Conservation (phyloP, 768 basidiomycete genomes). For the Suillus bovinus region DNA sequence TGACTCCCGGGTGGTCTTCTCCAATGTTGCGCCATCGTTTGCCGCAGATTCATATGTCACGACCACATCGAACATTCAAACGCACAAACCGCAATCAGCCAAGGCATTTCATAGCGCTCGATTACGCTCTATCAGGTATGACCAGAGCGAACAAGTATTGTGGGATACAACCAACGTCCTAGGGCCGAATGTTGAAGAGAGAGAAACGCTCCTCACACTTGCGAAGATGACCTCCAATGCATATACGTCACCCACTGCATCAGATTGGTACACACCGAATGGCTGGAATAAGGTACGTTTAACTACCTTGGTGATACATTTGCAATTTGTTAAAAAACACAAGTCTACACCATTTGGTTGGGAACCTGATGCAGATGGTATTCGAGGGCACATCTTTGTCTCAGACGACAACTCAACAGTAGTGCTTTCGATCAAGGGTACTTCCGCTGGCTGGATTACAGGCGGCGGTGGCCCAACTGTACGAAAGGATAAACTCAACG, state of each 20-base stretch:
- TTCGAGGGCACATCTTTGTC: constrained; percentile 92
- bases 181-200: constrained; percentile 72
- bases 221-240: constrained; percentile 92
- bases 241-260: constrained; percentile 54
- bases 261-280: constrained; percentile 72
- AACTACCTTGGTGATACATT: neutral
- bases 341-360: constrained; percentile 83
- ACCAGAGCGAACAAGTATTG: constrained; percentile 40
- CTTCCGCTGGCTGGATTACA: constrained; percentile 68
- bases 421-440: constrained; percentile 91
- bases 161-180: constrained; percentile 69
- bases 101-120: constrained; percentile 35
- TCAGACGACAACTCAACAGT: constrained; percentile 82
- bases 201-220: constrained; percentile 70
- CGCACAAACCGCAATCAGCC: constrained; percentile 49
- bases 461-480: constrained; percentile 81
- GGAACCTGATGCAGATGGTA: constrained; percentile 86
- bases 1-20: constrained; percentile 57
- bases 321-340: neutral
- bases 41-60: constrained; percentile 39
- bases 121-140: constrained; percentile 36
- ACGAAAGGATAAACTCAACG: constrained; percentile 90
- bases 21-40: constrained; percentile 36
- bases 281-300: constrained; percentile 61
- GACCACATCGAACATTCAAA: constrained; percentile 37